Base-by-base conservation (phyloP, 345 rosid species). In the Linum lewisii region DNA sequence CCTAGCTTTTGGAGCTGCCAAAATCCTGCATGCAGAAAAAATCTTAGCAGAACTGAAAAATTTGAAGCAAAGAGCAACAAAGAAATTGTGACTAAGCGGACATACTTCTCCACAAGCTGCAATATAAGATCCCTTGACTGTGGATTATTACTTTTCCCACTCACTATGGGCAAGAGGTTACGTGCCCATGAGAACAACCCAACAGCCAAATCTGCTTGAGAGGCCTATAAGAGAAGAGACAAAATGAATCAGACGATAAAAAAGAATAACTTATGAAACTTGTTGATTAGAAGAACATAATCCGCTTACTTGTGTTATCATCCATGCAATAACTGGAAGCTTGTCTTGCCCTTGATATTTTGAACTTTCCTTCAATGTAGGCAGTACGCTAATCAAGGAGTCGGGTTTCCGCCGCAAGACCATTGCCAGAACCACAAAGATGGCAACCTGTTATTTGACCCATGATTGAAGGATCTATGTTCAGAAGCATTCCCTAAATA, bases 291-390 rank as follows among this genome's bases (percentile, higher is more conserved):
- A 42, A 45, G 15, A 29, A 29, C 49, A 22, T 54, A 23, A 45
- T 21, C 45, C 55, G 24, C 18, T 50, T 67, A 86, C 93, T 84
- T 83, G 89, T 36, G 79, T 69, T 65, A 86, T 67, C 74, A 67
- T 69, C 93, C 93, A 86, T 54, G 74, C 78, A 51, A 67, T 69
- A 60, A 83, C 70, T 3, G 82, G 76, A 64, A 86, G 79, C 63
- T 83, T 86, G 73, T 86, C 89, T 66, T 78, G 87, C 57, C 94
- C 93, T 55, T 76, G 82, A 71, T 81, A 81, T 72, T 79, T 83
- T 11, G 81, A 55, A 72, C 63, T 72, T 62, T 76, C 87, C 69
- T 77, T 75, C 54, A 79, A 51, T 21, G 36, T 65, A 9, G 87
- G 77, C 69, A 73, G 53, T 60, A 78, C 62, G 61, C 63, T 71